phyloP scores from a whole-genome alignment of 2,329 filamentous ascomycete genomes.

The Sporothrix phasma region DNA sequence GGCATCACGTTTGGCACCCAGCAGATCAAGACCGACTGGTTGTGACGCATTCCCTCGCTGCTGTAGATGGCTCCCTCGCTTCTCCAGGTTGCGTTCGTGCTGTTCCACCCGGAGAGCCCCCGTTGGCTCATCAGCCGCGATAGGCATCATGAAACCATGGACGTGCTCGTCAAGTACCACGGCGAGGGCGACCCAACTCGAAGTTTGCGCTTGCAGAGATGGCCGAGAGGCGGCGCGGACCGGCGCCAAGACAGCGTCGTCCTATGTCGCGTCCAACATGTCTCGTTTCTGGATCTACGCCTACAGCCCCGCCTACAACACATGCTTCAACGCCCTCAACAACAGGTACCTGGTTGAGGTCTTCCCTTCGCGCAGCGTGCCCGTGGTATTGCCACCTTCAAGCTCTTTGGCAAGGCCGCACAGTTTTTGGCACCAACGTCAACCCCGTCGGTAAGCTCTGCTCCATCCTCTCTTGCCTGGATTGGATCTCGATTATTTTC shows the following conservation, averaged over 20 bases:
- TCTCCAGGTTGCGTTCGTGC: constrained; percentile 32
- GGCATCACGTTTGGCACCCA: constrained; percentile 40
- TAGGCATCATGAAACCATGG: constrained; percentile 21
- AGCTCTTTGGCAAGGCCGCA: constrained; percentile 19
- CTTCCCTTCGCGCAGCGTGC: constrained; percentile 26
- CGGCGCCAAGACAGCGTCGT: constrained; percentile 34
- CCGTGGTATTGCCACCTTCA: constrained; percentile 27
- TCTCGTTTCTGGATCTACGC: constrained; percentile 44
- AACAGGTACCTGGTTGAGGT: constrained; percentile 37
- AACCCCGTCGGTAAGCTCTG: constrained; percentile 23
- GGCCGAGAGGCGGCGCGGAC: too few species aligned
- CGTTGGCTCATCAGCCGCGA: constrained; percentile 24
- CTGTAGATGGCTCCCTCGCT: constrained; percentile 30
- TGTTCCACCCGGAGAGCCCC: constrained; percentile 25
- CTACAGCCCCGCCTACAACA: constrained; percentile 51
- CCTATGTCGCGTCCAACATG: constrained; percentile 28
- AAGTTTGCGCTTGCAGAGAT: constrained; percentile 49
- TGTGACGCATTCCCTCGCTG: constrained; percentile 32
- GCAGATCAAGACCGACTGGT: constrained; percentile 27
- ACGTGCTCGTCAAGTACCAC: constrained; percentile 26
- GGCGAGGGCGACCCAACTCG: constrained; percentile 43
- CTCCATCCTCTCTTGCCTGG: background rate
- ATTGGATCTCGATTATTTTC: background rate
- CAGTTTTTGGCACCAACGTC: constrained; percentile 17
- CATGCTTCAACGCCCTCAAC: constrained; percentile 57